Base-by-base conservation (phyloP, 306 rosid genomes). In the Cajanus cajan region DNA sequence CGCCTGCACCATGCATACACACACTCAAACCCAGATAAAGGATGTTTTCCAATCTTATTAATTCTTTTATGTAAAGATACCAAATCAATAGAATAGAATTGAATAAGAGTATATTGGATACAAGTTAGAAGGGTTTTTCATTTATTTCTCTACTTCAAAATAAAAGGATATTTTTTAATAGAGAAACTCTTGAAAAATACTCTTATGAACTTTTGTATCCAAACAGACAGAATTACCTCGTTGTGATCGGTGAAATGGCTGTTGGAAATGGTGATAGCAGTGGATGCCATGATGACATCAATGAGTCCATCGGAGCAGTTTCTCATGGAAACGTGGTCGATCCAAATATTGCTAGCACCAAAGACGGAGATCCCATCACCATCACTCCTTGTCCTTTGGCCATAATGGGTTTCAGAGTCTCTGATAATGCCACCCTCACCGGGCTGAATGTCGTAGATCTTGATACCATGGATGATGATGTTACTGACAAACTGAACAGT, bases 351-450 rank as follows among this genome's bases (percentile, higher is more conserved):
- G 64, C 94, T 86, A 5, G 94, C 6, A 14, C 94, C 90, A 18
- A 85, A 94, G 82, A 94, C 82, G 55, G 98, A 91, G 71, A 92
- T 92, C 0, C 94, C 97, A 24, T 92, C 98, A 8, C 98, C 97
- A 14, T 94, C 98, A 36, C 96, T 92, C 66, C 0, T 3, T 0
- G 94, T 90, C 73, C 98, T 88, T 0, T 71, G 1, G 21, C 98
- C 98, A 11, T 47, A 40, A 69, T 94, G 97, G 4, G 4, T 14
- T 4, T 55, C 83, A 1, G 88, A 63, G 40, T 94, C 98, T 54
- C 80, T 83, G 40, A 92, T 82, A 39, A 40, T 0, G 0, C 98
- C 98, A 33, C 98, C 96, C 0, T 0, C 4, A 31, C 79, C 67
- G 1, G 69, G 9, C 3, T 31, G 13, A 39, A 90, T 88, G 83